Base-by-base conservation (phyloP, 257 asterid species). In the Euphrasia confusa region DNA sequence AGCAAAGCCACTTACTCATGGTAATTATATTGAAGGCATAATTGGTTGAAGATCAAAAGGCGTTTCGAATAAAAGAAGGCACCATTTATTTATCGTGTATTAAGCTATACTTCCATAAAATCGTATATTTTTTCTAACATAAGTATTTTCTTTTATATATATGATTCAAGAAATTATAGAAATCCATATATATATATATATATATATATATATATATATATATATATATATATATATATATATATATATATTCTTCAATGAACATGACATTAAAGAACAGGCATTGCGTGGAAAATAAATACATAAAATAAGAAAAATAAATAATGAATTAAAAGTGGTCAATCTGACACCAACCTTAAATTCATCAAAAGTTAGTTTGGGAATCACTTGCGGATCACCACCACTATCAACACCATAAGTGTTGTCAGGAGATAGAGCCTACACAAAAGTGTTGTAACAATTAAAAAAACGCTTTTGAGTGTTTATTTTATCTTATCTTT, bases 371-470 rank as follows among this genome's bases (percentile, higher is more conserved):
- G 88, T 84, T 26, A 93, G 94, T 70, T 85, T 87, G 24, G 97
- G 96, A 78, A 93, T 93, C 50, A 74, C 97, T 82, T 76, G 85
- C 26, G 99, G 99, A 67, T 93, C 97, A 58, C 99, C 99, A 15
- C 99, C 99, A 78, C 99, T 93, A 71, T 93, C 99, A 60, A 93
- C 99, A 21, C 99, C 97, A 71, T 93, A 93, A 35, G 99, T 75
- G 74, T 89, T 93, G 71, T 93, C 88, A 8, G 97, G 99, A 60
- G 70, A 89, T 72, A 93, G 94, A 58, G 97, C 96, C 97, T 93
- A 89, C 75, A 74, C 6, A 71, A 18, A 71, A 63, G 61, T 37
- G 58, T 5, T 5, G 48, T 27, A 58, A 44, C 59, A 69, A 64
- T 58, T 48, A 67, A 48, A 57, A 2, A 33, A 33, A 24, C 15